Evolutionary conservation across 2,329 filamentous ascomycete species (phyloP).

Genomic region (Colletotrichum eleusines): DNA sequence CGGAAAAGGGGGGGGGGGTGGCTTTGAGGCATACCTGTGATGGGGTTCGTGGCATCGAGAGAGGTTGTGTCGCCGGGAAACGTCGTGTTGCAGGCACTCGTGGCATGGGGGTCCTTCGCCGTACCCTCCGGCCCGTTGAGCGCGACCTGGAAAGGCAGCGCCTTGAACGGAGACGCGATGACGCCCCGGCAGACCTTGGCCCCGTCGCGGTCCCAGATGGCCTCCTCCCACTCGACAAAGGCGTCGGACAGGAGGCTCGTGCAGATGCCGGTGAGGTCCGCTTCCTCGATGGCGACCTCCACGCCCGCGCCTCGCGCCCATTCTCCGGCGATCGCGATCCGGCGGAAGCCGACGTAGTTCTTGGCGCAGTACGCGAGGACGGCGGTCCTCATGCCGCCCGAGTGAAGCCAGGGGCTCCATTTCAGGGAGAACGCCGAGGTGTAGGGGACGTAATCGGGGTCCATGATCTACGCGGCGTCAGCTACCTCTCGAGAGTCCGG

Average conservation of each 20-base stretch:
- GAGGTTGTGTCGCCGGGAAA: constrained; percentile 54
- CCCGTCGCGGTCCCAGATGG: constrained; percentile 55
- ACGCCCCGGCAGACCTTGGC: constrained; percentile 63
- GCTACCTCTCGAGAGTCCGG: not conserved
- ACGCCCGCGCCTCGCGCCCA: constrained; percentile 54
- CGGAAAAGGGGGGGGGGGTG: constrained; percentile 45
- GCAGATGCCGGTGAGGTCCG: constrained; percentile 62
- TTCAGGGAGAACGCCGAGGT: constrained; percentile 64
- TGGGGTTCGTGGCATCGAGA: constrained; percentile 56
- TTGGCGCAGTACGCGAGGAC: constrained; percentile 64
- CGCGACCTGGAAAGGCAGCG: constrained; percentile 64
- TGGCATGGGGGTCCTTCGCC: constrained; percentile 52
- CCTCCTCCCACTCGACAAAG: constrained; percentile 68
- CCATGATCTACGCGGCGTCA: constrained; percentile 42
- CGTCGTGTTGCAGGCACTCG: constrained; percentile 59
- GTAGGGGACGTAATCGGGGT: constrained; percentile 63
- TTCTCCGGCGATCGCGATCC: constrained; percentile 55
- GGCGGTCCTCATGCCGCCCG: constrained; percentile 52
- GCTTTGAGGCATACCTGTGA: constrained; percentile 54
- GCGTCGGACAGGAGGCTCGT: constrained; percentile 63
- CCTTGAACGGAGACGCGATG: constrained; percentile 63
- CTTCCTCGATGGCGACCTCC: constrained; percentile 53
- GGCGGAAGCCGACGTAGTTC: constrained; percentile 68
- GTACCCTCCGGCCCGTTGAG: constrained; percentile 49
- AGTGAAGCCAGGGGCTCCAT: constrained; percentile 66